Conservation (phyloP, 768 basidiomycete genomes). For the Auricularia sp. region DNA sequence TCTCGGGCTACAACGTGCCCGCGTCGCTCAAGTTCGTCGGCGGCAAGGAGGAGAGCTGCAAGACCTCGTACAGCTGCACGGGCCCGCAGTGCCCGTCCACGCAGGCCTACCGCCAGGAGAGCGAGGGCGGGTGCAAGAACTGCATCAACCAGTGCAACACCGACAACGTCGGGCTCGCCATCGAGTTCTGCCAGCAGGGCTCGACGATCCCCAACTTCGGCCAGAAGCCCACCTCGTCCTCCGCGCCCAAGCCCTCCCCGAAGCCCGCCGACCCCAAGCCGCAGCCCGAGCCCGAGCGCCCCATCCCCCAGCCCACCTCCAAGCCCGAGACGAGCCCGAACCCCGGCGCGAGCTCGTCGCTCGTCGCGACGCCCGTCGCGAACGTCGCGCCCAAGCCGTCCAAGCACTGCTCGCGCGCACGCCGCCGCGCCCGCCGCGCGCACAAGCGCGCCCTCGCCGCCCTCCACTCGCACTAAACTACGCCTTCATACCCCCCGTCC, state of each 20-base stretch:
- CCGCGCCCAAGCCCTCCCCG: background rate
- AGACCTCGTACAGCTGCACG: background rate
- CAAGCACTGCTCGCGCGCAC: background rate
- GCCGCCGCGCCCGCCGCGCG: background rate
- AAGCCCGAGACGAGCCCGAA: background rate
- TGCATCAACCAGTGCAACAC: constrained; percentile 4
- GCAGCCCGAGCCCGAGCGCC: background rate
- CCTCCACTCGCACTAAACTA: background rate
- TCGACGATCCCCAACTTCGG: background rate
- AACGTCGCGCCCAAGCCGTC: background rate
- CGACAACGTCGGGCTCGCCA: background rate
- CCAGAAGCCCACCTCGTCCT: background rate
- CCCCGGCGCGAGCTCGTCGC: too few relatives aligned
- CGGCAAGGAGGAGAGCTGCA: background rate
- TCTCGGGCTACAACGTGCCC: background rate
- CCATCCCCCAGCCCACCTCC: background rate
- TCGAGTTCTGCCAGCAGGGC: background rate
- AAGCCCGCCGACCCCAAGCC: background rate
- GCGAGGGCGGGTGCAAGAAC: background rate
- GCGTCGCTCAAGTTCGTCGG: background rate
- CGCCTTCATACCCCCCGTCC: too few relatives aligned
- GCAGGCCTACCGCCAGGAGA: background rate
- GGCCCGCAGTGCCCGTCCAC: background rate
- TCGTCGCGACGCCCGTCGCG: background rate
- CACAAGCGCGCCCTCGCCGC: background rate